Evolutionary conservation across 1,139 yeast genomes (phyloP), one percentile per base, ranked within the genome.

Genomic region (Taiozyma sp.): DNA sequence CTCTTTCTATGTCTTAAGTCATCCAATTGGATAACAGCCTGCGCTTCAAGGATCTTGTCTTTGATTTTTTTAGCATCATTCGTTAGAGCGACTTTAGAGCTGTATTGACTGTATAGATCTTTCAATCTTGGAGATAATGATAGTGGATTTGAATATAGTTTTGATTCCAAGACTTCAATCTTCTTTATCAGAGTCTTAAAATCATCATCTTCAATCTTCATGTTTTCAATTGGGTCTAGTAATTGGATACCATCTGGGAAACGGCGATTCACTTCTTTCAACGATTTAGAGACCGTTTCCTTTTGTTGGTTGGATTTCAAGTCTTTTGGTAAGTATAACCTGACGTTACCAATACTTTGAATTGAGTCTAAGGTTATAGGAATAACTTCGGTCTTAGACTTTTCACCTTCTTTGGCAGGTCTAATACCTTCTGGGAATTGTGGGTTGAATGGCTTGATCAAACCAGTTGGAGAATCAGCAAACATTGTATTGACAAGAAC

Each of bases 1-100:
- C 98, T 79, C 69, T 91, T 92, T 64, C 99, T 84, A 65, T 89
- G 90, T 67, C 88, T 89, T 64, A 93, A 77, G 67, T 93, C 99
- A 65, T 95, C 98, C 61, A 95, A 74, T 70, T 93, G 99, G 62
- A 92, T 85, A 23, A 93, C 91, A 0, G 97, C 88, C 65, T 88
- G 92, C 0, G 97, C 95, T 53, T 90, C 95, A 46, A 77, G 70
- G 38, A 92, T 87, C 65, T 87, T 84, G 30, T 77, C 78, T 59
- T 81, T 81, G 45, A 87, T 69, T 5, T 70, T 70, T 60, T 83
- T 83, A 52, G 89, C 83, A 53, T 84, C 78, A n/a, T 72, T 72
- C 54, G 80, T 81, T 41, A 88, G 65, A 1, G 76, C 77, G 54
- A 85, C 82, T 70, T 91, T 92, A 36, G 74, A 70, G 13, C 82